Evolutionary conservation across 2,329 filamentous ascomycete species (phyloP).

Genomic region (Pseudogymnoascus sp.): DNA sequence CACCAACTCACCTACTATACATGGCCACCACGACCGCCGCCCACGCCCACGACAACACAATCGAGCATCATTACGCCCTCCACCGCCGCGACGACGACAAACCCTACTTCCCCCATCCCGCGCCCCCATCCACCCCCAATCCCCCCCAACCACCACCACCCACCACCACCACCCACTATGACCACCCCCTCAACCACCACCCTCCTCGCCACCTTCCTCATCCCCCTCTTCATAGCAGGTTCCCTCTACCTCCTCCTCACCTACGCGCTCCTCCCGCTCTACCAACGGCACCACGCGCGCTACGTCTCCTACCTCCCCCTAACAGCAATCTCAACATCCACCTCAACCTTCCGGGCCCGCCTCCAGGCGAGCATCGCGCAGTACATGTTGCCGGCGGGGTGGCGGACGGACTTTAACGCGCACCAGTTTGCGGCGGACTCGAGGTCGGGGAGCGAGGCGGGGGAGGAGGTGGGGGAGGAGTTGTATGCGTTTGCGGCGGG

Average conservation of each 20-base stretch:
- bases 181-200: constrained; percentile 15
- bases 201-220: constrained; percentile 43
- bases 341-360: constrained; percentile 48
- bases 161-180: constrained; percentile 20
- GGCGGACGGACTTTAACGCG: constrained; percentile 37
- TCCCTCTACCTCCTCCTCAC: constrained; percentile 58
- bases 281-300: constrained; percentile 60
- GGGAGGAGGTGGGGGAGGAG: constrained; percentile 63
- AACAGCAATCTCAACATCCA: constrained; percentile 40
- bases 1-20: neutral
- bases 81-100: neutral
- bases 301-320: constrained; percentile 69
- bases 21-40: neutral
- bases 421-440: constrained; percentile 32
- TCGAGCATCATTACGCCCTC: neutral
- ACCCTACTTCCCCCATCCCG: neutral
- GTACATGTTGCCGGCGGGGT: constrained; percentile 38
- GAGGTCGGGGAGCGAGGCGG: constrained; percentile 44
- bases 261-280: constrained; percentile 58
- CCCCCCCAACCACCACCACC: constrained; percentile 22
- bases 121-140: constrained; percentile 21
- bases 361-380: constrained; percentile 35
- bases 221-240: constrained; percentile 64
- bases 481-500: constrained; percentile 47
- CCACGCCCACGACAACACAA: neutral